These are phyloP conservation scores for Begonia masoniana DNA, from an alignment of 306 rosid species.

Conservation along the genomic window DNA sequence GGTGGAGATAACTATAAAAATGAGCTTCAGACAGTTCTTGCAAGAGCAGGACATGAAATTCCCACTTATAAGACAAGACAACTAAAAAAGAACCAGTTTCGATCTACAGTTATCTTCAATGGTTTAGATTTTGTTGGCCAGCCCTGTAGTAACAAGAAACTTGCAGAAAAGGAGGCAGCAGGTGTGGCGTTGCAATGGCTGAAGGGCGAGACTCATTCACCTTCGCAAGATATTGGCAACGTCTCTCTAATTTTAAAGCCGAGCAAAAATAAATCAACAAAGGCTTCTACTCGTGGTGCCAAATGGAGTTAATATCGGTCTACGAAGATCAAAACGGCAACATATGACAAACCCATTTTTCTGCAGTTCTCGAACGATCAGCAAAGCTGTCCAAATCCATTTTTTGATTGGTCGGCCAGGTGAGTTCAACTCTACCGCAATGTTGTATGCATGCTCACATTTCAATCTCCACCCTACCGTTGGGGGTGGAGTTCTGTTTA, in stretches of 20 bases:
- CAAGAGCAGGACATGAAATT: conserved; percentile 60
- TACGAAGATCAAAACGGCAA: no score
- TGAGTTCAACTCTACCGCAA: no score
- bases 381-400: no score
- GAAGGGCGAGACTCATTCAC: conserved; percentile 50
- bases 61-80: conserved; percentile 75
- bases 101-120: conserved; percentile 70
- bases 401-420: no score
- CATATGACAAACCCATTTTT: no score
- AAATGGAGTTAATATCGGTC: conserved; percentile 36
- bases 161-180: conserved; percentile 83
- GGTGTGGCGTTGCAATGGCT: conserved; percentile 78
- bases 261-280: conserved; percentile 34
- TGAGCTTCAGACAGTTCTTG: conserved; percentile 64
- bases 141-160: conserved; percentile 56
- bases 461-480: no score
- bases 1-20: conserved; percentile 42
- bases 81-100: conserved; percentile 55
- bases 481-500: no score
- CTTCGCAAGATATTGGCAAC: conserved; percentile 32
- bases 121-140: conserved; percentile 71
- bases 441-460: no score
- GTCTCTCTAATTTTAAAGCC: conserved; percentile 52
- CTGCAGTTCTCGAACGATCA: no score
- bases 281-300: conserved; percentile 24